Conservation (phyloP, 306 rosid genomes). For the Ormosia emarginata region DNA sequence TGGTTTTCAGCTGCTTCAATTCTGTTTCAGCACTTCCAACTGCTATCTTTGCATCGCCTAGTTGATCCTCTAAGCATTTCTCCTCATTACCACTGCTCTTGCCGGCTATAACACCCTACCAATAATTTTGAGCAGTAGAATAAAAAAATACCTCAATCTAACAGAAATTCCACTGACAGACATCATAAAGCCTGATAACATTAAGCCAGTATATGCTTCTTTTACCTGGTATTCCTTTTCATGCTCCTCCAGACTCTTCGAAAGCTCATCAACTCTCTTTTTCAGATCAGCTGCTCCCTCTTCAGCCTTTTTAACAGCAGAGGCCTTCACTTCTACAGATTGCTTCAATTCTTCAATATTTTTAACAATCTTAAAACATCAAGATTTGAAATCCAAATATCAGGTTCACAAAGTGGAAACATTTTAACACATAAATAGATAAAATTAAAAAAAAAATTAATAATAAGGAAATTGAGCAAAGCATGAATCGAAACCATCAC, state of each 20-base stretch:
- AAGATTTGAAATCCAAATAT: constrained; percentile 25
- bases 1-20: constrained; percentile 74
- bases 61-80: constrained; percentile 89
- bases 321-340: constrained; percentile 65
- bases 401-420: constrained; percentile 10
- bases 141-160: constrained; percentile 1
- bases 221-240: constrained; percentile 90
- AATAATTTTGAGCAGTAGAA: constrained; percentile 16
- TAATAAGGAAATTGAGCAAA: not conserved
- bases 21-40: constrained; percentile 92
- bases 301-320: constrained; percentile 76
- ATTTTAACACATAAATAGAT: constrained; percentile 6
- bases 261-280: constrained; percentile 62
- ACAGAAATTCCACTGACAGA: not conserved
- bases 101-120: constrained; percentile 84
- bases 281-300: constrained; percentile 88
- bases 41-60: constrained; percentile 85
- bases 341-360: constrained; percentile 78
- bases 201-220: not conserved
- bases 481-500: constrained; percentile 5
- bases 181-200: not conserved
- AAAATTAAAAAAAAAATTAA: not conserved
- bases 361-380: constrained; percentile 51
- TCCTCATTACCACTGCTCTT: constrained; percentile 91
- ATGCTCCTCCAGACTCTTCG: constrained; percentile 63